Base-by-base conservation (phyloP, 768 basidiomycete species). In the Porphyrellus cyaneotinctus region DNA sequence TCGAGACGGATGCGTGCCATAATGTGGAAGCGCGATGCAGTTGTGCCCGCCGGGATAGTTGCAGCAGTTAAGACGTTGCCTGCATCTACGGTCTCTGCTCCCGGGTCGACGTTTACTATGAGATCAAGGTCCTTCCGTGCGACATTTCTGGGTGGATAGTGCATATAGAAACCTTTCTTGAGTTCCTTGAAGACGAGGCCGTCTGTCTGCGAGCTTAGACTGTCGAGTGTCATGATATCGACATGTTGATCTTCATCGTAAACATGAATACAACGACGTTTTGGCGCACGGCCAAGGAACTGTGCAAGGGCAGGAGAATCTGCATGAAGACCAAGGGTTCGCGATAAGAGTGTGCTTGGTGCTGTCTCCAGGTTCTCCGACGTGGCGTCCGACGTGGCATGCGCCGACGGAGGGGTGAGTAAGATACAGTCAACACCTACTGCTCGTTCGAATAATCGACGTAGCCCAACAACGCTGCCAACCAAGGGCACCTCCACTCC, bases 281-380 rank as follows among this genome's bases (percentile, higher is more conserved):
- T 74, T 0, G 74, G 69, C 17, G 66, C 64, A 48, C 73, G 72
- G 9, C 79, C 78, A 30, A 80, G 72, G 59, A 80, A 80, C 6
- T 70, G 75, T 13, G 78, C 78, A 18, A 80, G 71, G 1, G 76
- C 75, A 24, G 79, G 75, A 9, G 78, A 74, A 49, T 80, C 79
- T n/a, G 65, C 69, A 48, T 81, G 78, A 55, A 75, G 68, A 23
- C 80, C 78, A 12, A 80, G 70, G 9, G 78, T 78, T 41, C 73
- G 71, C 10, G 76, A 74, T 23, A 80, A 57, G n/a, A 76, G 69
- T 8, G 74, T 72, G 26, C 70, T 72, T 18, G 67, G 65, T 14
- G 48, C 28, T n/a, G 50, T 37, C 42, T 50, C 35, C 18, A 48
- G 37, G 43, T 45, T 52, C 43, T 61, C 42, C 24, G 47, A 32